Base-by-base conservation (phyloP, 2,329 filamentous ascomycete genomes). In the Aspergillus ustus region DNA sequence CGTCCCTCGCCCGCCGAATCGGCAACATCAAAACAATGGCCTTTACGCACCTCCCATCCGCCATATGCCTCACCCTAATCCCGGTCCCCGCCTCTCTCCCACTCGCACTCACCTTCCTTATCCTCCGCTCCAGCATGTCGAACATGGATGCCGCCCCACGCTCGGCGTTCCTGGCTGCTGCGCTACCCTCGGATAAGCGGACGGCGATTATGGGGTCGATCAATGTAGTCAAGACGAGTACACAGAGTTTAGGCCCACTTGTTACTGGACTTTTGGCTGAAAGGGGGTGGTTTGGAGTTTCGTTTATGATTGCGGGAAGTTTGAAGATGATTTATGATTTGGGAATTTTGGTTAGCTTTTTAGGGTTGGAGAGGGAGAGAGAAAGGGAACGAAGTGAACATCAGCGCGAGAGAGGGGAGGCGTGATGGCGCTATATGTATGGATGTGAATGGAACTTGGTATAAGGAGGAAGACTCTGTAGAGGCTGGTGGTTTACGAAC, bases 111-210 rank as follows among this genome's bases (percentile, higher is more conserved):
- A 73, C 81, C 0, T 85, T 92, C 59, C 78, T 91, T 11, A 73
- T 89, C 17, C 78, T 89, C 11, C 84, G 90, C 7, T 82, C 88
- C 0, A 86, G 84, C 63, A 84, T 85, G 0, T 83, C 86, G 59
- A 87, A 81, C 52, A 92, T 92, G 89, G 90, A 92, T 67, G 83
- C 85, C 22, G 89, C 88, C 0, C 90, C 90, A 0, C 84, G 89
- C 8, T 83, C 85, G 3, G 90, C 90, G 0, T 92, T 92, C 71
- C 75, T 92, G 2, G 85, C 90, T 0, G 85, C 87, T 1, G 84
- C 87, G 0, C 82, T 92, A 3, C 82, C 85, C 9, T 83, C 89
- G 0, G 78, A 82, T 2, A 89, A 92, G 73, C 83, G 90, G 1
- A 92, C 90, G 0, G 87, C 88, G 0, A 85, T 91, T 11, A 88